phyloP scores from a whole-genome alignment of 139 green algal genomes.

The Chlamydomonas incerta region DNA sequence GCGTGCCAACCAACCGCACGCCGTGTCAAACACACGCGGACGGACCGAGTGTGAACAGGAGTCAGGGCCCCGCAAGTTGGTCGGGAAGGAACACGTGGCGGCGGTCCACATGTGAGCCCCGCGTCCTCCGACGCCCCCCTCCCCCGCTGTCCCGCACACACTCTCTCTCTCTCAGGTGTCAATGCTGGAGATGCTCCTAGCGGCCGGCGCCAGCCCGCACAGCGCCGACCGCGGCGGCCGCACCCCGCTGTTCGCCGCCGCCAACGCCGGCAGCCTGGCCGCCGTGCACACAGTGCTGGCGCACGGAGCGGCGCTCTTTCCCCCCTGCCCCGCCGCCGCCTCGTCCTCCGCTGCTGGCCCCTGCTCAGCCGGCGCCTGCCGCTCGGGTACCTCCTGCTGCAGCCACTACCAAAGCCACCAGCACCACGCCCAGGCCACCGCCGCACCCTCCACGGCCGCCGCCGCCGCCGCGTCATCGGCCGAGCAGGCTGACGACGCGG shows the following conservation, averaged over 20 bases:
- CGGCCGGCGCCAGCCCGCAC: not conserved
- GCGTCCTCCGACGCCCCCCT: no score
- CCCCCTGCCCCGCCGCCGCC: not conserved
- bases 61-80: no score
- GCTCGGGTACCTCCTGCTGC: no score
- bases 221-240: not conserved
- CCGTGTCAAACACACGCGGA: no score
- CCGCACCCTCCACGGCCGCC: not conserved
- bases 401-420: not conserved
- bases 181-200: not conserved
- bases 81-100: no score
- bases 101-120: no score
- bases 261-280: not conserved
- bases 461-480: not conserved
- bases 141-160: no score
- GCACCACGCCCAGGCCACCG: no score
- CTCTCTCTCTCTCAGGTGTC: not conserved
- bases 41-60: no score
- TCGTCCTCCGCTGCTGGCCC: no score
- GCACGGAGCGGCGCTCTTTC: conserved; percentile 10
- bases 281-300: not conserved
- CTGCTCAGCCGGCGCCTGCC: no score
- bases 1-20: no score
- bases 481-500: not conserved
- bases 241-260: not conserved